Base-by-base conservation (phyloP, 805 yeast genomes). In the Candida hungchunana region DNA sequence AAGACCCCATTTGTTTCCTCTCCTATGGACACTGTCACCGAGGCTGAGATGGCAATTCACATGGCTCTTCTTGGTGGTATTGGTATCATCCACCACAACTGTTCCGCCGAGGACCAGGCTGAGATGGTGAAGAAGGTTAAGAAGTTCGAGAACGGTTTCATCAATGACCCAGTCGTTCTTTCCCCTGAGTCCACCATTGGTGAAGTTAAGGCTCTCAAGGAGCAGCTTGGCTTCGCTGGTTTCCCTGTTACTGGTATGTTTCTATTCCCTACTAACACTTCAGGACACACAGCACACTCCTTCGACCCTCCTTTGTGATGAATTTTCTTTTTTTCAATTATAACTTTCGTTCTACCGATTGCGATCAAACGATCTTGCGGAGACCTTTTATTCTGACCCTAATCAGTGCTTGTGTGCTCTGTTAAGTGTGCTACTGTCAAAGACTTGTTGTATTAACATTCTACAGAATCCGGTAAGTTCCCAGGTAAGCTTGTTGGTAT, bases 321-420 rank as follows among this genome's bases (percentile, higher is more conserved):
- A 79, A 71, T 58, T 58, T 39, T 32, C 46, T 48, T 30, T 46
- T 56, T 51, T 44, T 14, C 36, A 48, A 47, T 59, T 62, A 72
- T 85, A 88, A 90, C 97, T 90, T 90, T 90, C 98, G 97, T 90
- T 90, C 98, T 90, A 82, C 97, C 95, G 96, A 82, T 56, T 70
- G 60, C 66, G 95, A 82, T 84, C 93, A 79, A 80, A 82, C 95
- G 93, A 88, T 84, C 95, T 76, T 87, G 96, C 66, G 94, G 97
- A 88, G 53, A 81, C 48, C 52, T 62, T 56, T 55, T 60, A n/a
- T 56, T 54, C 78, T 71, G 75, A 64, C 37, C 31, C n/a, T n/a
- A n/a, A n/a, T n/a, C n/a, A n/a, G n/a, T n/a, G n/a, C n/a, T n/a
- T n/a, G n/a, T n/a, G n/a, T n/a, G n/a, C n/a, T n/a, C n/a, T n/a